phyloP scores from a whole-genome alignment of 2,329 filamentous ascomycete genomes.

The Fonsecaea monophora region DNA sequence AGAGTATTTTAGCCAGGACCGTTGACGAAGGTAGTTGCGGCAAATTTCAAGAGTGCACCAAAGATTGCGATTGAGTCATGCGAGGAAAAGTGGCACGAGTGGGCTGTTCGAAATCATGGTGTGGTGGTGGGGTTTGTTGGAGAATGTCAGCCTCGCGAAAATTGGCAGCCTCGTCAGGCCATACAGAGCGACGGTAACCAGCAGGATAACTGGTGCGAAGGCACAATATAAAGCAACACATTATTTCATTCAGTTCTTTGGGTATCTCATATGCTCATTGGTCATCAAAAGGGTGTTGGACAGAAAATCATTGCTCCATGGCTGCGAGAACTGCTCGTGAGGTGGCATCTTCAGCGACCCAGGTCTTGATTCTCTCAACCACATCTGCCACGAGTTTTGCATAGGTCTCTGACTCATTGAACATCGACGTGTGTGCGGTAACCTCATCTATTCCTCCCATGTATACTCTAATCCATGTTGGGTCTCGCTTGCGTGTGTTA shows the following conservation, averaged over 20 bases:
- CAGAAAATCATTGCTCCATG: constrained; percentile 1
- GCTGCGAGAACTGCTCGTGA: constrained; percentile 30
- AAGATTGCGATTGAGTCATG: constrained; percentile 17
- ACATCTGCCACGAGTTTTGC: constrained; percentile 79
- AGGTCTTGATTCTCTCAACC: constrained; percentile 68
- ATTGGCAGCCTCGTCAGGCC: constrained; percentile 1
- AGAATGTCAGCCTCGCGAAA: constrained; percentile 10
- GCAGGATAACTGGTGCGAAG: not conserved
- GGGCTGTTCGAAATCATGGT: constrained; percentile 12
- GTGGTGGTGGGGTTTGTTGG: constrained; percentile 8
- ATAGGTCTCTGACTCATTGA: constrained; percentile 74
- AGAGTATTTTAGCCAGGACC: not conserved
- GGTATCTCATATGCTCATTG: constrained; percentile 11
- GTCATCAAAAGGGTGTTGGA: not conserved
- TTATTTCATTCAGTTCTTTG: not conserved
- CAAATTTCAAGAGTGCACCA: not conserved
- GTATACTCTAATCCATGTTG: constrained; percentile 77
- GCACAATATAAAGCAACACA: not conserved
- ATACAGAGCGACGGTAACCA: not conserved
- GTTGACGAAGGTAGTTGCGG: not conserved
- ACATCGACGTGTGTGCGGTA: constrained; percentile 81
- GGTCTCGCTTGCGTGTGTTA: constrained; percentile 65
- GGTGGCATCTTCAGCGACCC: constrained; percentile 69
- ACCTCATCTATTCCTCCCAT: constrained; percentile 88
- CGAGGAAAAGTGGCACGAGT: constrained; percentile 8